A percentile compares a stretch with the other conserved stretches of the same genome.
phyloP scores from a whole-genome alignment of 2,329 filamentous ascomycete genomes.

The Malbranchea zuffiana region DNA sequence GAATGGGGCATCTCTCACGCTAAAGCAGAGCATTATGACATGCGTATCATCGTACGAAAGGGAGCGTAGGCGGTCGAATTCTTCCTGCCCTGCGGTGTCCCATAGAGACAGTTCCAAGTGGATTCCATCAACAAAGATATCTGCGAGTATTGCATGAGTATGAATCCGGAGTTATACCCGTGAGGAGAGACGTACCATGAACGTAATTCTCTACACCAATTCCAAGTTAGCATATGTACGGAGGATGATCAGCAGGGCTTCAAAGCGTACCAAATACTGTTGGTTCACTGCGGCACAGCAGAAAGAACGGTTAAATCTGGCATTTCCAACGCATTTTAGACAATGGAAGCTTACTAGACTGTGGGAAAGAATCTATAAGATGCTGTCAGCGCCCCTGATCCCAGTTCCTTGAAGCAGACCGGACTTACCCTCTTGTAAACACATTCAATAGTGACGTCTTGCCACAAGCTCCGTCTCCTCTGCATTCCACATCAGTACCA shows the following conservation, averaged over 20 bases:
- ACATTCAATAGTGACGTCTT: conserved; percentile 97
- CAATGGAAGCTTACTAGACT: conserved; percentile 55
- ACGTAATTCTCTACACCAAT: conserved; percentile 74
- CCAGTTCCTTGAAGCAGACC: conserved; percentile 2
- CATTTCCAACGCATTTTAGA: conserved; percentile 18
- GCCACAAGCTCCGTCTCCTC: conserved; percentile 89
- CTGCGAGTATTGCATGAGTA: conserved; percentile 36
- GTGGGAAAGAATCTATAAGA: conserved; percentile 77
- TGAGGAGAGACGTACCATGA: conserved; percentile 54
- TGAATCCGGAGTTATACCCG: neutral
- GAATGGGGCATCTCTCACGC: conserved; percentile 38
- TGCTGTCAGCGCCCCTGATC: neutral
- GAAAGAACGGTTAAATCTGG: conserved; percentile 8
- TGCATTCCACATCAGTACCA: conserved; percentile 28
- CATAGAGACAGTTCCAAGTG: conserved; percentile 96
- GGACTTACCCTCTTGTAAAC: conserved; percentile 82
- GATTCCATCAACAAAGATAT: conserved; percentile 95
- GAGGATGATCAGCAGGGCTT: neutral
- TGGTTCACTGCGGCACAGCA: conserved; percentile 52
- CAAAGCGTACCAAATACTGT: conserved; percentile 63
- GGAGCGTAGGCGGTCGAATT: conserved; percentile 92
- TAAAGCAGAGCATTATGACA: conserved; percentile 97
- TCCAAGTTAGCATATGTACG: conserved; percentile 22
- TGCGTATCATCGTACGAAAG: conserved; percentile 98
- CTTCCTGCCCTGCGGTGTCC: conserved; percentile 97